Evolutionary conservation across 176 grass and related monocot genomes (phyloP), one percentile per base, ranked within the genome.

Genomic region (Lolium perenne): DNA sequence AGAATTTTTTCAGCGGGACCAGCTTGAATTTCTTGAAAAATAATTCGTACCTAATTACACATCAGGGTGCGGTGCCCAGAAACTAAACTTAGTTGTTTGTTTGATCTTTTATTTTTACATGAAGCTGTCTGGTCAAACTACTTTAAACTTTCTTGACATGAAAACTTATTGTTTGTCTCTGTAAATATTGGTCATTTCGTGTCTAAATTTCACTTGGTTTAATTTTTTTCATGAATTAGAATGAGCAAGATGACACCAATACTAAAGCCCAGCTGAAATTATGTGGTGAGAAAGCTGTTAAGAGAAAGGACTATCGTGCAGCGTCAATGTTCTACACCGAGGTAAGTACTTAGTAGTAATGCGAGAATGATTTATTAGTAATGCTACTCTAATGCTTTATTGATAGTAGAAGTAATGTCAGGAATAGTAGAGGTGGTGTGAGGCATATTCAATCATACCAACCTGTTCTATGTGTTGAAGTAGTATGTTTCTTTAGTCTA

Each of bases 221-320:
- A 26, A 79, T 79, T 46, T 71, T 71, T 23, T 71, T 66, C 66
- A 38, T 73, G 38, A 40, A 80, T 71, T 73, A 86, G 76, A 65
- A 60, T 7, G 11, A 79, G 41, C 53, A 72, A 22, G 78, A 71
- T 80, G 76, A 59, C 61, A 70, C 38, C 20, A 23, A n/a, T 32
- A 23, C 25, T 29, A 86, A 80, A 60, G 40, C 38, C 46, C 67
- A 61, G 76, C 76, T 86, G 40, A 86, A 86, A 80, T 78, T 86
- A 72, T 47, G 9, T 22, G 84, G 66, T 73, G 66, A 80, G 25
- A 61, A 80, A 69, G 84, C 84, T 80, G 77, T 86, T 80, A 57
- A 79, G 66, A 86, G 77, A 72, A 80, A 86, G 53, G 77, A 86
- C 67, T 80, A 86, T 68, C 54, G 29, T 86, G 45, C 23, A 1